A percentile compares a stretch with the other conserved stretches of the same genome.
These are phyloP conservation scores for Nakazawaea wyomingensis DNA, from an alignment of 805 yeast species.

Conservation along the genomic window DNA sequence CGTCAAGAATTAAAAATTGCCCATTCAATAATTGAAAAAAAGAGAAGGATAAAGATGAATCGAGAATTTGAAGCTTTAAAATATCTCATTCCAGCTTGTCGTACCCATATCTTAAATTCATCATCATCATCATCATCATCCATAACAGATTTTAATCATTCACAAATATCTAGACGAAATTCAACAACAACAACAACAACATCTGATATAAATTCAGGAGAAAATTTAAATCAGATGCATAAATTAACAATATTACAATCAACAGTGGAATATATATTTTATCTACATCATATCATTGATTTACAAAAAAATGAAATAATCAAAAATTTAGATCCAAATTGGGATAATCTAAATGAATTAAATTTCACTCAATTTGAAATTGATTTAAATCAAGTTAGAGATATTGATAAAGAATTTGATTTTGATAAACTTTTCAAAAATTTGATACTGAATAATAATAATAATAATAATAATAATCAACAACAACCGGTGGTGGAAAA, in stretches of 20 bases:
- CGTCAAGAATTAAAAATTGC: slow-evolving; percentile 47
- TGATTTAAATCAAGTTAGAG: slow-evolving; percentile 53
- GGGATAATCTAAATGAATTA: slow-evolving; percentile 32
- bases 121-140: slow-evolving; percentile 17
- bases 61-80: slow-evolving; percentile 79
- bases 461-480: no score
- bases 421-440: slow-evolving; percentile 35
- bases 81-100: slow-evolving; percentile 73
- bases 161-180: no score
- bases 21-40: slow-evolving; percentile 76
- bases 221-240: slow-evolving; percentile 40
- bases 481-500: slow-evolving; percentile 22
- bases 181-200: neutral
- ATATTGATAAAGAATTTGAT: slow-evolving; percentile 51
- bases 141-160: no score
- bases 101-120: slow-evolving; percentile 33
- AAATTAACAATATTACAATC: slow-evolving; percentile 76
- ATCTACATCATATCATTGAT: slow-evolving; percentile 55
- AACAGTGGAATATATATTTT: slow-evolving; percentile 75
- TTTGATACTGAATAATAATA: slow-evolving; percentile 25
- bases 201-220: slow-evolving; percentile 1
- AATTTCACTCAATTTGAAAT: slow-evolving; percentile 50
- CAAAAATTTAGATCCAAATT: slow-evolving; percentile 21
- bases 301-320: slow-evolving; percentile 43
- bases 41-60: slow-evolving; percentile 73